phyloP scores from a whole-genome alignment of 2,329 filamentous ascomycete genomes.

The Cryphonectria nitschkei region DNA sequence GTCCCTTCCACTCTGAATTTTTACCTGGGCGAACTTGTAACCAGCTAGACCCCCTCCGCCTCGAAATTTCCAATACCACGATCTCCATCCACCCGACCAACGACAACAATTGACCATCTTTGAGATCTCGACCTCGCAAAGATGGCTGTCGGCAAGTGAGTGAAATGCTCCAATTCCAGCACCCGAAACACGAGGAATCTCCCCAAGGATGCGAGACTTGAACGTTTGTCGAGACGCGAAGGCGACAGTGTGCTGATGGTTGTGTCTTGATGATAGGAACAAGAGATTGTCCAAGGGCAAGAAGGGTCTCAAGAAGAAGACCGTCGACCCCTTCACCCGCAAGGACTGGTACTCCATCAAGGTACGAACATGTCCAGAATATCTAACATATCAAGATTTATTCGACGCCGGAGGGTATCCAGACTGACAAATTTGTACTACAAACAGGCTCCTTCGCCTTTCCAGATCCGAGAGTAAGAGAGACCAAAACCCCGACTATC shows the following conservation, averaged over 20 bases:
- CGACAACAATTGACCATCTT: constrained; percentile 45
- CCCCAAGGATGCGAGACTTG: constrained; percentile 6
- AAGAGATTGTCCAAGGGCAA: constrained; percentile 99
- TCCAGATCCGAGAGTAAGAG: constrained; percentile 94
- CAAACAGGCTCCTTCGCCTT: constrained; percentile 84
- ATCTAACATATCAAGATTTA: no score
- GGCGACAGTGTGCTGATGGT: constrained; percentile 31
- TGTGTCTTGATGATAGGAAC: constrained; percentile 66
- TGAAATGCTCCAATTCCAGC: constrained; percentile 29
- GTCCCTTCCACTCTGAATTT: constrained; percentile 19
- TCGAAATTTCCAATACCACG: constrained; percentile 34
- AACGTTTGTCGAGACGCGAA: constrained; percentile 1
- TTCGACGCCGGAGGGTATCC: background rate
- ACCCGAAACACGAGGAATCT: constrained; percentile 25
- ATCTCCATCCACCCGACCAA: constrained; percentile 39
- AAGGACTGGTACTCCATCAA: constrained; percentile 99
- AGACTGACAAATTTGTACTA: constrained; percentile 32
- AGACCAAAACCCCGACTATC: constrained; percentile 24
- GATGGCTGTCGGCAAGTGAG: constrained; percentile 66
- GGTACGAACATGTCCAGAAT: constrained; percentile 51
- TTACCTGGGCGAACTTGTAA: constrained; percentile 15
- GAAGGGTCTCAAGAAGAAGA: constrained; percentile 99
- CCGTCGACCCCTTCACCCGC: constrained; percentile 93
- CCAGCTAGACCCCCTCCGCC: constrained; percentile 21
- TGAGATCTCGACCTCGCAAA: constrained; percentile 55